These are phyloP conservation scores for Penicillium tannophilum DNA, from an alignment of 495 filamentous ascomycete species.

Conservation along the genomic window DNA sequence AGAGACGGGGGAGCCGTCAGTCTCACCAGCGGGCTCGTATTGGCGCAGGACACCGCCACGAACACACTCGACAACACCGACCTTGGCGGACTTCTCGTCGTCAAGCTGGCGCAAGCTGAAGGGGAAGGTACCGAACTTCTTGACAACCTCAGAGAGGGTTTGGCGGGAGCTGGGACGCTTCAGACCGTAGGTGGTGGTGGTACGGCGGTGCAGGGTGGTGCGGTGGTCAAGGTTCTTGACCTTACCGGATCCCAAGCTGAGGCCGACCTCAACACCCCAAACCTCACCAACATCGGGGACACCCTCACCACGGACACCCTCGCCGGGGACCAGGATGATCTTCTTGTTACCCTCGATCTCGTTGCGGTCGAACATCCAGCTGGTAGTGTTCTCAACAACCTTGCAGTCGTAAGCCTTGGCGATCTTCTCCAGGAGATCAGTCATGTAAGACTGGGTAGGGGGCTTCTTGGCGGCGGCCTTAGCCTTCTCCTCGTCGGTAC, in stretches of 20 bases:
- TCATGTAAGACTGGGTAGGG: conserved; percentile 81
- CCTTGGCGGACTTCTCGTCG: conserved; percentile 94
- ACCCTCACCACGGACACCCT: conserved; percentile 87
- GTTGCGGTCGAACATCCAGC: conserved; percentile 92
- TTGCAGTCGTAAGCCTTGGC: conserved; percentile 89
- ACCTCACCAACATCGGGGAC: conserved; percentile 89
- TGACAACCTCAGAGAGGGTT: conserved; percentile 86
- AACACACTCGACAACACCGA: conserved; percentile 93
- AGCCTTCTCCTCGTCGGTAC: conserved; percentile 90
- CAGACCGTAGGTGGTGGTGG: conserved; percentile 81
- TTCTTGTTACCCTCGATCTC: conserved; percentile 99
- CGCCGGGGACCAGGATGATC: conserved; percentile 84
- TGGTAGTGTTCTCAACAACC: conserved; percentile 95
- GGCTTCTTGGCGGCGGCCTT: conserved; percentile 83
- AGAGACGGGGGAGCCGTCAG: conserved; percentile 80
- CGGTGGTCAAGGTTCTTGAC: conserved; percentile 87
- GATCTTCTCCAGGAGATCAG: conserved; percentile 84
- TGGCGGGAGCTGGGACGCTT: conserved; percentile 92
- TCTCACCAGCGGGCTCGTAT: conserved; percentile 93
- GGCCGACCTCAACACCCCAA: conserved; percentile 95
- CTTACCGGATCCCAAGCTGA: conserved; percentile 89
- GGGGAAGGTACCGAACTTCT: conserved; percentile 96
- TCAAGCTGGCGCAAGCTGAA: conserved; percentile 97
- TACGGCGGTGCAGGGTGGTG: conserved; percentile 89
- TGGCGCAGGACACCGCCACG: conserved; percentile 86